Base-by-base conservation (phyloP, 2,329 filamentous ascomycete genomes). In the Colletotrichum spaethianum region DNA sequence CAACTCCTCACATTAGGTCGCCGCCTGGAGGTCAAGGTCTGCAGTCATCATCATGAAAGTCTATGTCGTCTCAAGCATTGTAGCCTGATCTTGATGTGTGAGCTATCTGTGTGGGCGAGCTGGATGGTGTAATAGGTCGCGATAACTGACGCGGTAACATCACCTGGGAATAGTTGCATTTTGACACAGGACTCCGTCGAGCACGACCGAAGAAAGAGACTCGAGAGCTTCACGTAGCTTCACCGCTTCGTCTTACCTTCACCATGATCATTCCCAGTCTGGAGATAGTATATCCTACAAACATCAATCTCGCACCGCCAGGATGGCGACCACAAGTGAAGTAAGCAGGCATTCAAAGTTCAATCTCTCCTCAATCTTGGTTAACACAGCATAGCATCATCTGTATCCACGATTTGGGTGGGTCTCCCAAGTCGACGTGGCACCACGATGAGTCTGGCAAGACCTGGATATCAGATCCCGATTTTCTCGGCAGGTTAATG, bases 371-470 rank as follows among this genome's bases (percentile, higher is more conserved):
- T 1, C 8, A 20, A 3, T 20, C 26, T 42, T 20, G n/a, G 11
- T 46, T 67, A 86, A 20, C n/a, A 11, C 5, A 20, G 4, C 2
- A 14, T n/a, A 78, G 76, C 57, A 67, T 78, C 28, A 69, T 77
- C 48, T 78, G 73, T 52, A 75, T 78, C 16, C 76, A 78, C 64
- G 76, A 75, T 26, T 66, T 76, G 50, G 76, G 76, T 4, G 67
- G 73, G 1, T 71, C 72, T 26, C 62, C 75, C 3, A 69, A 74
- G 46, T 57, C 67, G 2, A 75, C 76, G 9, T 78, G 76, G 76
- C 71, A 77, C 28, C 74, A 78, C 46, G 74, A 75, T 20, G 59
- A 55, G 8, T 74, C 76, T 6, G 76, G 76, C 3, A 77, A 77
- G 55, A 75, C 71, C 12, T 78, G 76, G 76, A 75, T 77, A 18